Evolutionary conservation across 2,329 filamentous ascomycete genomes (phyloP).

Genomic region (Diaporthe citri): DNA sequence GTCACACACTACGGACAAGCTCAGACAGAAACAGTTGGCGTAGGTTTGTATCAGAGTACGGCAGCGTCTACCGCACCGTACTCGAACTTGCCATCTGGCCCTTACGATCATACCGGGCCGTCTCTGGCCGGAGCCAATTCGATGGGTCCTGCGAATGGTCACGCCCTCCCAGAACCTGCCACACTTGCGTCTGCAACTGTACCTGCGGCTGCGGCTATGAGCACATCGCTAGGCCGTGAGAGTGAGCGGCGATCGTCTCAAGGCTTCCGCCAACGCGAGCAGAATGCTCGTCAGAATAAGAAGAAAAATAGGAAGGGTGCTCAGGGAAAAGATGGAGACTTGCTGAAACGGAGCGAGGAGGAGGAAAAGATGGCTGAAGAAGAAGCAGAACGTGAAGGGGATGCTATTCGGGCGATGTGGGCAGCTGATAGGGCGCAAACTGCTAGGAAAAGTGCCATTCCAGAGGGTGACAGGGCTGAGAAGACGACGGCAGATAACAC

Average conservation of each 20-base stretch:
- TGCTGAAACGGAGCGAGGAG: conserved; percentile 39
- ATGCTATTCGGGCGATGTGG: conserved; percentile 51
- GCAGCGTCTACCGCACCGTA: neutral
- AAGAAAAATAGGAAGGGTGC: conserved; percentile 41
- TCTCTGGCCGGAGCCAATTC: neutral
- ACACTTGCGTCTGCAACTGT: neutral
- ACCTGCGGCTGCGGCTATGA: conserved; percentile 4
- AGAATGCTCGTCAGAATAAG: conserved; percentile 33
- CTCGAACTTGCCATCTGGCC: neutral
- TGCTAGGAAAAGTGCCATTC: conserved; percentile 45
- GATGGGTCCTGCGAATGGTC: neutral
- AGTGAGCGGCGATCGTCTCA: conserved; percentile 40
- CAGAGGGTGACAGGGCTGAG: conserved; percentile 41
- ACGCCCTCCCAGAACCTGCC: conserved; percentile 3
- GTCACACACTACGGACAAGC: conserved; percentile 26
- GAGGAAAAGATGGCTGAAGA: conserved; percentile 46
- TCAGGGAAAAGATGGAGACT: conserved; percentile 35
- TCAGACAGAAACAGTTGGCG: neutral
- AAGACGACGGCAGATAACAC: conserved; percentile 29
- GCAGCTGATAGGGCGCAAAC: conserved; percentile 46
- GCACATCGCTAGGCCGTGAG: conserved; percentile 32
- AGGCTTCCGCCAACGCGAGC: conserved; percentile 36
- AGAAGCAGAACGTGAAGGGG: conserved; percentile 47
- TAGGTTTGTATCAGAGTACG: conserved; percentile 9
- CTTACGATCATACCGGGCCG: conserved; percentile 15